Base-by-base conservation (phyloP, 2,329 filamentous ascomycete genomes). In the Chalara sp. region DNA sequence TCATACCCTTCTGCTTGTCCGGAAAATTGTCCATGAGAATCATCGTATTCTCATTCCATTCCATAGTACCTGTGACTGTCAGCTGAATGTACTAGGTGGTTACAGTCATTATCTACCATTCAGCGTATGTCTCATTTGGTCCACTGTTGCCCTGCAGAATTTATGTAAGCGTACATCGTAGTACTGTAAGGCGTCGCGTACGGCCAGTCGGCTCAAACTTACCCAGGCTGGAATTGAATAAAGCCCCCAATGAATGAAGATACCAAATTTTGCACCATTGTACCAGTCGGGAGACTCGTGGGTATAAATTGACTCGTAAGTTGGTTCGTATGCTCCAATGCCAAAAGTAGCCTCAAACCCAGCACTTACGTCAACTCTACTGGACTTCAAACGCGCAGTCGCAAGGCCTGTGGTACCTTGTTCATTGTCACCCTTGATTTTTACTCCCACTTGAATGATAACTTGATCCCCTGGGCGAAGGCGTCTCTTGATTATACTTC, bases 231-330 rank as follows among this genome's bases (percentile, higher is more conserved):
- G 35, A 31, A 31, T 37, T 13, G 35, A 39, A 13, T 39, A 39
- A 10, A 39, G 10, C 35, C 10, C 78, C 76, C 78, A 81, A 53
- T 81, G 78, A 35, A 81, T 76, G 58, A 81, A 81, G 41, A 81
- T 81, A 1, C 79, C 78, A 52, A 69, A 81, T 51, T 82, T 81
- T 32, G 68, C 74, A 39, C 71, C 68, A 48, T 76, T 69, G 56
- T 72, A 81, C 78, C 78, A 81, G 6, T 68, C 63, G 0, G 76
- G 76, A 10, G 70, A 69, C 58, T 72, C 70, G 46, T 72, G 70
- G n/a, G 59, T 61, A 4, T 63, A 61, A 5, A 73, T 59, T 44
- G 63, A 69, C 8, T 64, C 59, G 3, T 62, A 46, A 11, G 68
- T 66, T 6, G 62, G 47, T 1, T 62, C 66, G 58, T 63, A 71